Base-by-base conservation (phyloP, 805 yeast genomes). In the Wickerhamomyces silvicola region DNA sequence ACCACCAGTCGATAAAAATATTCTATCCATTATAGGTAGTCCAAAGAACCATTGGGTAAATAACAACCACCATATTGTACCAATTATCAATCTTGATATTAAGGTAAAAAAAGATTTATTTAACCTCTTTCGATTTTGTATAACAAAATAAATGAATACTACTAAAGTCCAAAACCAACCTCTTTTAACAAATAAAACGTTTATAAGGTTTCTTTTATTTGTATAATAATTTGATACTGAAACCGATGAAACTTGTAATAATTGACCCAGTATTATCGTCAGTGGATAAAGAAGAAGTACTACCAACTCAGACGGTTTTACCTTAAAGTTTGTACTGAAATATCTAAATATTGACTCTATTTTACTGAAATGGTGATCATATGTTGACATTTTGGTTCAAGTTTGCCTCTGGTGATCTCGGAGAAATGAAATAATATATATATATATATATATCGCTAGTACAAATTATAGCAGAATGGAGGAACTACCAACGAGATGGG, bases 101-200 rank as follows among this genome's bases (percentile, higher is more conserved):
- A 37, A 22, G 5, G 16, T 27, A 28, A 18, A 22, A 17, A 23
- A 35, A 8, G 13, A 30, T 37, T 38, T 25, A 28, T 27, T 22
- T 15, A 39, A 29, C 14, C 27, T 21, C 11, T 19, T 10, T 9
- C 31, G 31, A 24, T 49, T 48, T 23, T 48, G 54, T 1, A 39
- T 4, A 11, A 37, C 23, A 22, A 45, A 45, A 19, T 30, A 69
- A 46, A 8, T 17, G 16, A 59, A 67, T 4, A 67, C 66, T 4
- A 70, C 5, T 0, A 75, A 56, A 1, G 95, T 87, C 97, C 97
- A 92, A 11, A 75, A 66, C 97, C 97, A 92, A 2, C 97, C 97
- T 17, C 68, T 69, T 48, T 90, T 92, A 23, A 90, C 96, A 52
- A 92, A 84, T 6, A 70, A 28, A 14, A 68, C 68, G 56, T 90